These are phyloP conservation scores for Termitomyces sp. DNA, from an alignment of 768 basidiomycete species.

Conservation along the genomic window DNA sequence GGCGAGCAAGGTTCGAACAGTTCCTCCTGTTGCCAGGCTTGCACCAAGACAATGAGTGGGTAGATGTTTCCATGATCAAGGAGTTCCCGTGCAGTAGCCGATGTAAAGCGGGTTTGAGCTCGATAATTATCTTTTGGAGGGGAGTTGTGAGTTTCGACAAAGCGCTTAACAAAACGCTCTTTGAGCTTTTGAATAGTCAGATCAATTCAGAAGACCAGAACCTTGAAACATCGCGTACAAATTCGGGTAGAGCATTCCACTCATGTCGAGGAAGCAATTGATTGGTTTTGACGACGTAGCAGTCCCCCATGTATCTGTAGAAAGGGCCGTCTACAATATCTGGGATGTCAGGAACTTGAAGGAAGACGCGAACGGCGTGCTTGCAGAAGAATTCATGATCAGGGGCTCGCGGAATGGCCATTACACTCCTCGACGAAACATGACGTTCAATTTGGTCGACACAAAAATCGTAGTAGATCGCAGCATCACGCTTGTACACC, in stretches of 20 bases:
- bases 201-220: not conserved
- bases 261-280: not conserved
- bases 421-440: conserved; percentile 9
- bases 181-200: conserved; percentile 8
- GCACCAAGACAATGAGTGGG: conserved; percentile 9
- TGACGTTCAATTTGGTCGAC: conserved; percentile 2
- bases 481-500: conserved; percentile 1
- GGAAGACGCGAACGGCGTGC: conserved; percentile 16
- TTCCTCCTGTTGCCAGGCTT: conserved; percentile 1
- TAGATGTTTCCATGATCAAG: conserved; percentile 5
- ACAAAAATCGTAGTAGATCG: conserved; percentile 13
- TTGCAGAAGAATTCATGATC: conserved; percentile 1
- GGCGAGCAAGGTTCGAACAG: not conserved
- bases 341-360: conserved; percentile 5
- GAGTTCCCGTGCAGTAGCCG: conserved; percentile 1
- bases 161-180: conserved; percentile 10
- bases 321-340: conserved; percentile 7
- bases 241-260: conserved; percentile 6
- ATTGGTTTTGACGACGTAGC: conserved; percentile 9
- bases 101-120: conserved; percentile 1
- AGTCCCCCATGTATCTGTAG: conserved; percentile 14
- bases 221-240: conserved; percentile 1
- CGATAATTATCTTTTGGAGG: conserved; percentile 2
- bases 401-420: not conserved
- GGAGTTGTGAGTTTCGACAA: not conserved